Percentiles rank a stretch among this genome's conserved stretches.
Evolutionary conservation across 176 grass and related monocot species (phyloP).

Genomic region (Aechmea fasciata): DNA sequence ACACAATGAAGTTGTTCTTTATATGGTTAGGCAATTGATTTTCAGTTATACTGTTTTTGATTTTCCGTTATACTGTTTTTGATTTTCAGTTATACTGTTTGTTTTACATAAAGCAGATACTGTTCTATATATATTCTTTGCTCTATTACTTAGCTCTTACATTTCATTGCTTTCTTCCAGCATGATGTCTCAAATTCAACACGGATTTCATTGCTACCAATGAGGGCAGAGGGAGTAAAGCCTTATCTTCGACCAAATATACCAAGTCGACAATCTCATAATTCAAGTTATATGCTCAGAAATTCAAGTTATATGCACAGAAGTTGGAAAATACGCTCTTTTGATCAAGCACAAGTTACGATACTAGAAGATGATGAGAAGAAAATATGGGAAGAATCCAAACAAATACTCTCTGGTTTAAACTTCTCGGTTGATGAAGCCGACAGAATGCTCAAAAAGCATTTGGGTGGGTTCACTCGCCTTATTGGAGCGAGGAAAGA

Average conservation of each 20-base stretch:
- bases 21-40: too few relatives aligned
- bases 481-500: conserved; percentile 82
- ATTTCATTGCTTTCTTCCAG: conserved; percentile 23
- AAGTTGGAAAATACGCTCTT: conserved; percentile 30
- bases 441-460: conserved; percentile 60
- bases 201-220: conserved; percentile 1
- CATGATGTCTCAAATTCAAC: conserved; percentile 15
- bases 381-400: conserved; percentile 56
- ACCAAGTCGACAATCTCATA: neutral
- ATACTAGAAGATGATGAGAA: conserved; percentile 32
- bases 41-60: too few relatives aligned
- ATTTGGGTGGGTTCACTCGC: conserved; percentile 79
- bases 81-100: too few relatives aligned
- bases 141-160: neutral
- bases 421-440: conserved; percentile 52
- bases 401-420: conserved; percentile 35
- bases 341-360: conserved; percentile 31
- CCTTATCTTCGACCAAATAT: conserved; percentile 8
- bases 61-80: too few relatives aligned
- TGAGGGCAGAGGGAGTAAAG: conserved; percentile 21
- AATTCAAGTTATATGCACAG: neutral
- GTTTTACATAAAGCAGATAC: too few relatives aligned
- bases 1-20: too few relatives aligned
- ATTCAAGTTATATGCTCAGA: neutral
- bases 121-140: too few relatives aligned